Evolutionary conservation across 2,329 filamentous ascomycete species (phyloP).

Genomic region (Dactylonectria estremocensis): DNA sequence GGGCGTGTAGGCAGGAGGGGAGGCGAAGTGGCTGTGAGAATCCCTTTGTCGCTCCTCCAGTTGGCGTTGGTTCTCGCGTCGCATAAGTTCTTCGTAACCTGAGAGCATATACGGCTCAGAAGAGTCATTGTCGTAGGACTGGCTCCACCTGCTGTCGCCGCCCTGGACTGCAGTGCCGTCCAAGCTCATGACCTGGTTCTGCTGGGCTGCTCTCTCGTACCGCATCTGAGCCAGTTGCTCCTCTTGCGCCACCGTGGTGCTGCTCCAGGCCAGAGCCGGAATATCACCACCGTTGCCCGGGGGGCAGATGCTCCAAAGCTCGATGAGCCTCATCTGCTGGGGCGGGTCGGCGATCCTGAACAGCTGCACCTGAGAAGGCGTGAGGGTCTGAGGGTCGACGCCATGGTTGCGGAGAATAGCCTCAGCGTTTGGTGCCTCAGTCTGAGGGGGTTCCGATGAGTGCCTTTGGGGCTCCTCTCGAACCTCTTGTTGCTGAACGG

Average conservation of each 20-base stretch:
- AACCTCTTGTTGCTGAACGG: constrained; percentile 47
- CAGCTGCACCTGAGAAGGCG: constrained; percentile 82
- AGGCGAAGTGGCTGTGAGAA: constrained; percentile 62
- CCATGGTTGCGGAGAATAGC: constrained; percentile 75
- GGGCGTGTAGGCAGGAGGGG: constrained; percentile 64
- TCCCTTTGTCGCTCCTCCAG: constrained; percentile 56
- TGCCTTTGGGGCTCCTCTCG: constrained; percentile 59
- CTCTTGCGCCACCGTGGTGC: constrained; percentile 70
- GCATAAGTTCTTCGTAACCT: constrained; percentile 82
- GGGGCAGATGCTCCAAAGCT: constrained; percentile 88
- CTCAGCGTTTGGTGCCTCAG: constrained; percentile 67
- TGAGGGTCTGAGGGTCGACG: constrained; percentile 79
- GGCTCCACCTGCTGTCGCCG: constrained; percentile 68
- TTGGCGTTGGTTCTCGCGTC: constrained; percentile 71
- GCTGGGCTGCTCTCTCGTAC: constrained; percentile 65
- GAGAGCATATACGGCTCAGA: constrained; percentile 88
- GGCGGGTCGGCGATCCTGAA: constrained; percentile 82
- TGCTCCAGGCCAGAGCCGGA: constrained; percentile 67
- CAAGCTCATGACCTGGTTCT: constrained; percentile 64
- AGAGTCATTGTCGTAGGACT: constrained; percentile 60
- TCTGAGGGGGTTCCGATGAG: constrained; percentile 66
- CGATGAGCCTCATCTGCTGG: constrained; percentile 82
- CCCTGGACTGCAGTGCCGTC: constrained; percentile 69
- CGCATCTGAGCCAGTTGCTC: constrained; percentile 72
- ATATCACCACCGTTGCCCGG: constrained; percentile 72